Percentiles rank a stretch among this genome's conserved stretches.
These are phyloP conservation scores for Niebla homalea DNA, from an alignment of 495 filamentous ascomycete species.

Conservation along the genomic window DNA sequence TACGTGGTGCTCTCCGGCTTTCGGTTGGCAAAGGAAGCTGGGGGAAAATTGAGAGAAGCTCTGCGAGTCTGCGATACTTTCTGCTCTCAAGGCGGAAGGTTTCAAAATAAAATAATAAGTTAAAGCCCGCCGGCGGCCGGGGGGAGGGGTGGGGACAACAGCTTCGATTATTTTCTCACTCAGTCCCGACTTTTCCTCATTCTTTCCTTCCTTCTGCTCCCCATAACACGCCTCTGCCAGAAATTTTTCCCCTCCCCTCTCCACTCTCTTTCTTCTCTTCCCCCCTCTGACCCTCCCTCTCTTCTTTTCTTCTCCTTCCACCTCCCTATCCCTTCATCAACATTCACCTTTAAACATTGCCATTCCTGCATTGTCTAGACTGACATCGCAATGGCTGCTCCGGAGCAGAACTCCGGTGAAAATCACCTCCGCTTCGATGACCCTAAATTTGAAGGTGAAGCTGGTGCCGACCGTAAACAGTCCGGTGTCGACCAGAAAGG, in stretches of 20 bases:
- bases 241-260: slow-evolving; percentile 5
- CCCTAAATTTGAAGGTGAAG: slow-evolving; percentile 10
- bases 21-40: no score
- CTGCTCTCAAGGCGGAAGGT: no score
- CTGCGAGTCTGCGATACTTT: no score
- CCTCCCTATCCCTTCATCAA: slow-evolving; percentile 10
- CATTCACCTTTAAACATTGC: slow-evolving; percentile 7
- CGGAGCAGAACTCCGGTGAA: slow-evolving; percentile 8
- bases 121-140: no score
- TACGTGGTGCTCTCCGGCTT: no score
- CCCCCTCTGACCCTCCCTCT: slow-evolving; percentile 4
- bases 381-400: slow-evolving; percentile 15
- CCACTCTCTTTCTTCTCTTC: neutral
- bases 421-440: slow-evolving; percentile 16
- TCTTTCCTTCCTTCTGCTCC: neutral
- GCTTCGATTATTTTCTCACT: no score
- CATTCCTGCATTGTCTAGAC: slow-evolving; percentile 5
- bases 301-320: neutral
- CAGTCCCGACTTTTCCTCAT: neutral
- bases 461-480: slow-evolving; percentile 9
- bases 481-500: slow-evolving; percentile 8
- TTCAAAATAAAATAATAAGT: no score
- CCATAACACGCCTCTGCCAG: neutral
- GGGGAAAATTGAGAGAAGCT: no score
- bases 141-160: no score